Evolutionary conservation across 208 protist genomes (phyloP), one percentile per base, ranked within the genome.

Genomic region (Trypanosomatidae sp.): DNA sequence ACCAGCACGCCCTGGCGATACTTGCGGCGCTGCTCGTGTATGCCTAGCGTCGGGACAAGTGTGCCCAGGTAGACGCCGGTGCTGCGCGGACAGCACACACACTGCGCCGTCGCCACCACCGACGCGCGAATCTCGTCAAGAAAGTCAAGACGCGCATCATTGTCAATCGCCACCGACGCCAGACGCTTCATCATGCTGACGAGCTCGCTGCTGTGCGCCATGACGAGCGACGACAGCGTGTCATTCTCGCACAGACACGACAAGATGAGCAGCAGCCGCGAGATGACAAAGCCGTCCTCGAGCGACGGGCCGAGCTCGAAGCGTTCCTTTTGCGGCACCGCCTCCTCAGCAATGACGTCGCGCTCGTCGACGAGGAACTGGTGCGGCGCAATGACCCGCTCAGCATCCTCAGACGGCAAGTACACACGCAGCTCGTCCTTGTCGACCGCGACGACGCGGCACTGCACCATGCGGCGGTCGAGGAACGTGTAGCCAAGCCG

Each of bases 201-300:
- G 40, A 93, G 55, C 18, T 62, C 53, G 7, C 44, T 43, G 44
- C 55, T 62, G 46, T 86, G 63, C 8, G 45, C 49, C 15, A 74
- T 62, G 21, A 94, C 67, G 40, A 89, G 45, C 22, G 78, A 43
- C 0, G 61, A 71, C 15, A 91, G 61, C 20, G 43, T 64, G 26
- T 80, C 69, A 41, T 77, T 90, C 56, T 90, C 74, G 47, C 75
- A 88, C 43, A 94, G 35, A 42, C 64, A 86, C 10, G 74, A 87
- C 20, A 94, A 57, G 37, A 84, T 90, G 15, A 94, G 55, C 23
- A 89, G 65, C 30, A 91, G 50, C 30, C 80, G 64, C 23, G 80
- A 91, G 13, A 94, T 79, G 28, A 88, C 77, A 52, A 90, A 90
- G 26, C 85, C 82, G 43, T 79, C 66, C 48, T 66, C 61, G 22